phyloP scores from a whole-genome alignment of 306 rosid species.

The Purshia tridentata region DNA sequence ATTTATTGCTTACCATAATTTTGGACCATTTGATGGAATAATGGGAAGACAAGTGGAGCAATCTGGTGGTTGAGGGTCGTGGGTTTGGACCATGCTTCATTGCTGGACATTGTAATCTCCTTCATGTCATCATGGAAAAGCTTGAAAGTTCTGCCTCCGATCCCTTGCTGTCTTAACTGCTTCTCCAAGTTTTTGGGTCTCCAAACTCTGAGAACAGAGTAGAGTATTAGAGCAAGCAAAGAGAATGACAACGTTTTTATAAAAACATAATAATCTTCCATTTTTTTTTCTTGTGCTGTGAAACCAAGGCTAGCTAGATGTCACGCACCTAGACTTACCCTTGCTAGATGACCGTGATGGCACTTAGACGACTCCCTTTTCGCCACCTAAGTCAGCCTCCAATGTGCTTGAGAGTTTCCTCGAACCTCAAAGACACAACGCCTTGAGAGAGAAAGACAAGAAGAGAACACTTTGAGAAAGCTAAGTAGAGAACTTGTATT shows the following conservation, averaged over 20 bases:
- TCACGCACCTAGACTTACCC: too few species aligned
- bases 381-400: too few species aligned
- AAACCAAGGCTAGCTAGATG: background rate
- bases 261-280: slow-evolving; percentile 28
- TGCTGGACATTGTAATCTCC: slow-evolving; percentile 26
- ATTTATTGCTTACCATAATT: slow-evolving; percentile 31
- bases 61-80: slow-evolving; percentile 32
- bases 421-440: too few species aligned
- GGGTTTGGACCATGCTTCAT: slow-evolving; percentile 36
- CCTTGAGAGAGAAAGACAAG: too few species aligned
- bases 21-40: slow-evolving; percentile 30
- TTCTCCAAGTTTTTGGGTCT: slow-evolving; percentile 38
- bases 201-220: slow-evolving; percentile 27
- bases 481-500: too few species aligned
- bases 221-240: slow-evolving; percentile 12
- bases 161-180: slow-evolving; percentile 37
- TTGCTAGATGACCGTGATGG: too few species aligned
- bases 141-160: slow-evolving; percentile 44
- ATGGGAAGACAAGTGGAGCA: slow-evolving; percentile 45
- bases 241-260: slow-evolving; percentile 18
- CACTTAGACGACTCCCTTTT: too few species aligned
- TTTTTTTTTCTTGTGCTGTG: slow-evolving; percentile 1
- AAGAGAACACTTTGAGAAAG: too few species aligned
- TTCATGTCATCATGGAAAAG: slow-evolving; percentile 37
- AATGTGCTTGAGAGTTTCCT: too few species aligned